Evolutionary conservation across 2,329 filamentous ascomycete species (phyloP), one percentile per base, ranked within the genome.

Genomic region (Penicillium vulpinum): DNA sequence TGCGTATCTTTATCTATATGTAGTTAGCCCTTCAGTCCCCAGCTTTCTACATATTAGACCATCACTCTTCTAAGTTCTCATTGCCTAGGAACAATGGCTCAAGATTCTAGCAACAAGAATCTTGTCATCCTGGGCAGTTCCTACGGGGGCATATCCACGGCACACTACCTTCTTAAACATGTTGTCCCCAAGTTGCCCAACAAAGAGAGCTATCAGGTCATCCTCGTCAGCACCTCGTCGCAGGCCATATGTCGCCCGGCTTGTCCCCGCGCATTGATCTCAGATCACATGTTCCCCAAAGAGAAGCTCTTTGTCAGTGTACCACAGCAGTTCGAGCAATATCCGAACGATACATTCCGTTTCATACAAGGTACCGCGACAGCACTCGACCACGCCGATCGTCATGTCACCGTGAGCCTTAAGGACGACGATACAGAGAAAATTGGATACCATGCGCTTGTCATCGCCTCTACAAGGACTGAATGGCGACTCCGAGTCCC

Each of bases 91-190:
- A 15, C 18, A 11, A 39, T 21, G 18, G 18, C 36, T 15, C 36
- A 39, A 38, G 18, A 15, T 39, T 39, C 36, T 39, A 39, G 18
- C 36, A 39, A 39, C 8, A 36, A 36, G 36, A 21, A 21, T 21
- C 10, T 39, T 21, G 36, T 85, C 58, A 74, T 85, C 22, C 68
- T 85, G 2, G 83, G 83, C 24, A 81, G 77, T 21, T 83, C 81
- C 10, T 84, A 81, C 59, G 81, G 69, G 11, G 83, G 83, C 24
- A 54, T 83, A 4, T 79, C 78, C 6, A 75, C 72, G 4, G 80
- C 83, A 1, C 83, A 86, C 61, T 82, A 83, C 61, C 70, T 83
- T 28, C 77, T 83, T 28, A 80, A 80, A 58, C 81, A 85, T 70
- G 74, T 75, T 24, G 45, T 84, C 10, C 80, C 82, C 0, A 60